These are phyloP conservation scores for Aspergillus sp. DNA, from an alignment of 2,329 filamentous ascomycete genomes.

Conservation along the genomic window DNA sequence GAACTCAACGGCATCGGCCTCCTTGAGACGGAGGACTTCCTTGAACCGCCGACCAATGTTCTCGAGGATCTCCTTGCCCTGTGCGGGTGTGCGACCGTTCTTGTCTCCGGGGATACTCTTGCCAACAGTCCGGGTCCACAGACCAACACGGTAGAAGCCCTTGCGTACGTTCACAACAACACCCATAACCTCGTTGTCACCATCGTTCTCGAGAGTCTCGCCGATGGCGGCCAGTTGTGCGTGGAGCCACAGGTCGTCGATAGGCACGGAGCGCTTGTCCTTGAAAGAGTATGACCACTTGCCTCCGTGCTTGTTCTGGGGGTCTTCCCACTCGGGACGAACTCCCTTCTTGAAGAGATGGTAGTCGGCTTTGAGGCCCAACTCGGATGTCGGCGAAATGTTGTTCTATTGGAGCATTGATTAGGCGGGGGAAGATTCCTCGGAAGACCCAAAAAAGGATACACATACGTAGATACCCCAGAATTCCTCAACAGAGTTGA, in stretches of 20 bases:
- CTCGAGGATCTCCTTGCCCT: constrained; percentile 81
- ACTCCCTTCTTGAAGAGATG: constrained; percentile 98
- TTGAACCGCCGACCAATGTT: constrained; percentile 91
- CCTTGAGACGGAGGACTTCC: constrained; percentile 78
- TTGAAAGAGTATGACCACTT: constrained; percentile 99
- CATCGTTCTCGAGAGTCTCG: constrained; percentile 93
- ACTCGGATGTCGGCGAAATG: constrained; percentile 91
- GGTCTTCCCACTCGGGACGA: constrained; percentile 97
- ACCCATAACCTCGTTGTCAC: constrained; percentile 95
- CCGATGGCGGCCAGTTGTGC: constrained; percentile 96
- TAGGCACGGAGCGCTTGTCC: constrained; percentile 87
- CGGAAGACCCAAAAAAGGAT: neutral
- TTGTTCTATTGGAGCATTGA: constrained; percentile 74
- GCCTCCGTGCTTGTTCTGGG: constrained; percentile 97
- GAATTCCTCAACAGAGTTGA: constrained; percentile 98
- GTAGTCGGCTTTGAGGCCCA: constrained; percentile 97
- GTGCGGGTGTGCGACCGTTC: constrained; percentile 72
- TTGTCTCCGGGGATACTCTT: constrained; percentile 77
- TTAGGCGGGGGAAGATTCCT: constrained; percentile 14
- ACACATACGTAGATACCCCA: constrained; percentile 95
- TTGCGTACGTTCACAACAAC: constrained; percentile 99
- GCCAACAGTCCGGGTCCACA: constrained; percentile 95
- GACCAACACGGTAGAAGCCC: constrained; percentile 94
- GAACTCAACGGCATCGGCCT: constrained; percentile 83
- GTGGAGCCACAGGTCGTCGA: constrained; percentile 95